Conservation (phyloP, 2,329 filamentous ascomycete genomes). For the Calonectria hawksworthii region DNA sequence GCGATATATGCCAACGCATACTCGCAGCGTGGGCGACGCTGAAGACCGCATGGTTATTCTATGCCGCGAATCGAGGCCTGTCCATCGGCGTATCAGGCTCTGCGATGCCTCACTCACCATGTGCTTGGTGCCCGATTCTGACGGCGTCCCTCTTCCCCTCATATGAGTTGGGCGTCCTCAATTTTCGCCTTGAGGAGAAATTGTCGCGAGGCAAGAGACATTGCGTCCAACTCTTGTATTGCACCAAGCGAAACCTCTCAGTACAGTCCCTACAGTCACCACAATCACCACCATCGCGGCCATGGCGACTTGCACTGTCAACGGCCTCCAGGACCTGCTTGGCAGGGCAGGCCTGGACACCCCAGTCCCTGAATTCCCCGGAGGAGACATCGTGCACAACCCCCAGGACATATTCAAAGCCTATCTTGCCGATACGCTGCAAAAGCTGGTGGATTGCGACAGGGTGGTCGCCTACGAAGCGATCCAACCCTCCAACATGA, state of each 20-base stretch:
- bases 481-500: constrained; percentile 44
- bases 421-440: constrained; percentile 40
- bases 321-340: constrained; percentile 36
- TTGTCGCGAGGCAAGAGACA: constrained; percentile 5
- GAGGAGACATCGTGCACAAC: constrained; percentile 40
- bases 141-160: constrained; percentile 1
- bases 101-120: constrained; percentile 12
- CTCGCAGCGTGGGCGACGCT: constrained; percentile 19
- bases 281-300: constrained; percentile 19
- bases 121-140: constrained; percentile 27
- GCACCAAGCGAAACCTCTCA: constrained; percentile 1
- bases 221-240: neutral
- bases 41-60: neutral
- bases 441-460: constrained; percentile 41
- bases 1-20: constrained; percentile 25
- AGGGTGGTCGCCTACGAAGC: constrained; percentile 42
- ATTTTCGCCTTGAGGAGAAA: neutral
- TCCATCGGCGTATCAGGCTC: neutral
- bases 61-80: constrained; percentile 13
- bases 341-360: constrained; percentile 40
- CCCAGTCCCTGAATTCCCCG: constrained; percentile 39
- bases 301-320: constrained; percentile 44
- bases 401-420: constrained; percentile 45
- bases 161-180: constrained; percentile 17
- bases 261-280: neutral